A percentile compares a stretch with the other conserved stretches of the same genome.
Evolutionary conservation across 192 early-diverging fungal genomes (phyloP).

Genomic region (Entomortierella beljakovae): DNA sequence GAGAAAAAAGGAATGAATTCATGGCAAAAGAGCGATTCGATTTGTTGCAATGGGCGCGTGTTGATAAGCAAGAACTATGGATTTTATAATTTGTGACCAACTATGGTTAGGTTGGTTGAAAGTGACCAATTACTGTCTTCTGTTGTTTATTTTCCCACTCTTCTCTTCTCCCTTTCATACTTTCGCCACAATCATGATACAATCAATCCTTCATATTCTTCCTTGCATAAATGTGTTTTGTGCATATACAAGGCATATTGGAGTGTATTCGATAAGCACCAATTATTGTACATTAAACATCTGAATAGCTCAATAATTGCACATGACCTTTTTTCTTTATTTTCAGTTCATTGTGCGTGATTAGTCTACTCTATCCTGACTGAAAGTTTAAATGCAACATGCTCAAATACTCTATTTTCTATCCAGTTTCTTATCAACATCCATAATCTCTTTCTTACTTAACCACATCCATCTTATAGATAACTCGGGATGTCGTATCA

Average conservation of each 20-base stretch:
- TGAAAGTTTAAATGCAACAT: not conserved
- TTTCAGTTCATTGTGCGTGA: not conserved
- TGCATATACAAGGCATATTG: not conserved
- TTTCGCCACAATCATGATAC: too few species aligned
- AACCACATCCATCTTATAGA: constrained; percentile 50
- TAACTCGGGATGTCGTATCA: constrained; percentile 70
- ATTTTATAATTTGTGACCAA: too few species aligned
- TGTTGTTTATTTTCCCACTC: constrained; percentile 4
- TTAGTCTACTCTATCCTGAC: not conserved
- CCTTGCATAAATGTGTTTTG: not conserved
- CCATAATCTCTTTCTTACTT: not conserved
- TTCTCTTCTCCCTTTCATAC: not conserved
- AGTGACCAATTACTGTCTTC: not conserved
- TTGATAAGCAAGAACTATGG: too few species aligned
- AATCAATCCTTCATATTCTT: too few species aligned
- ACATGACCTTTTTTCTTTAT: not conserved
- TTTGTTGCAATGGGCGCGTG: not conserved
- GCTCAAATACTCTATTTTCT: too few species aligned
- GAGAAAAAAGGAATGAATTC: not conserved
- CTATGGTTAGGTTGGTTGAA: too few species aligned
- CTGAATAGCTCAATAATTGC: not conserved
- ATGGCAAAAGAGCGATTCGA: too few species aligned
- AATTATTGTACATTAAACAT: not conserved
- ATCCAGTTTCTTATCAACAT: not conserved
- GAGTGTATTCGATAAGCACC: constrained; percentile 1